phyloP scores from a whole-genome alignment of 805 yeast genomes.

The Candida silvatica region DNA sequence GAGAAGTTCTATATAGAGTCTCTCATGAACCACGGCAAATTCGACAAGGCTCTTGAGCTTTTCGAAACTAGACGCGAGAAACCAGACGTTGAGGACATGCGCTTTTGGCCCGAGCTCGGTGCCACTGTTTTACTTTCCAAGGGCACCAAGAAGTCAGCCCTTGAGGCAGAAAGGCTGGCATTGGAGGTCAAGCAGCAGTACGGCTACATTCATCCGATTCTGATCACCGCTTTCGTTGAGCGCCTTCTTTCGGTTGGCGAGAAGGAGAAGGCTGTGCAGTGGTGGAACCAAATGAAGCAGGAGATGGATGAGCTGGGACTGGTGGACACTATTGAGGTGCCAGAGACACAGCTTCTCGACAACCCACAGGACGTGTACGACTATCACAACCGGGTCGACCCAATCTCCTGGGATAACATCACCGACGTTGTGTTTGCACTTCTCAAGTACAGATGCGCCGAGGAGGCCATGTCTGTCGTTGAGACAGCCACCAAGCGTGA shows the following conservation, averaged over 20 bases:
- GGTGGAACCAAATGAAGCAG: conserved; percentile 23
- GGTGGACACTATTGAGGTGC: conserved; percentile 12
- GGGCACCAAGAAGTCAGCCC: conserved; percentile 17
- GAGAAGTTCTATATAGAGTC: conserved; percentile 42
- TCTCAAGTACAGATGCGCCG: conserved; percentile 11
- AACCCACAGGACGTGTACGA: conserved; percentile 15
- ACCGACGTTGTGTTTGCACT: conserved; percentile 17
- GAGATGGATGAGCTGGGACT: conserved; percentile 19
- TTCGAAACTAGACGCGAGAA: conserved; percentile 27
- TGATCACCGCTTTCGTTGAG: conserved; percentile 27
- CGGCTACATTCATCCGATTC: conserved; percentile 26
- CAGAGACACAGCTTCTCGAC: conserved; percentile 15
- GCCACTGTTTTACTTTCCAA: conserved; percentile 28
- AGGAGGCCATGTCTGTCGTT: conserved; percentile 14
- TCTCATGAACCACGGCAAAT: conserved; percentile 26
- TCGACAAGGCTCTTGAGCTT: conserved; percentile 28
- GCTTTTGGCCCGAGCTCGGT: conserved; percentile 51
- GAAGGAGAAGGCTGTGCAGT: conserved; percentile 19
- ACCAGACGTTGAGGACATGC: conserved; percentile 24
- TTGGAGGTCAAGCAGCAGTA: conserved; percentile 19
- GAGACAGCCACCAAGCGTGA: conserved; percentile 14
- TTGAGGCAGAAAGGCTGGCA: conserved; percentile 28
- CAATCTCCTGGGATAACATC: conserved; percentile 19
- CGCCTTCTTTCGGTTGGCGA: conserved; percentile 22
- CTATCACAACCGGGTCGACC: conserved; percentile 21